A percentile compares a stretch with the other conserved stretches of the same genome.
These are phyloP conservation scores for Tilletia setariae DNA, from an alignment of 1,284 basidiomycete genomes.

Conservation along the genomic window DNA sequence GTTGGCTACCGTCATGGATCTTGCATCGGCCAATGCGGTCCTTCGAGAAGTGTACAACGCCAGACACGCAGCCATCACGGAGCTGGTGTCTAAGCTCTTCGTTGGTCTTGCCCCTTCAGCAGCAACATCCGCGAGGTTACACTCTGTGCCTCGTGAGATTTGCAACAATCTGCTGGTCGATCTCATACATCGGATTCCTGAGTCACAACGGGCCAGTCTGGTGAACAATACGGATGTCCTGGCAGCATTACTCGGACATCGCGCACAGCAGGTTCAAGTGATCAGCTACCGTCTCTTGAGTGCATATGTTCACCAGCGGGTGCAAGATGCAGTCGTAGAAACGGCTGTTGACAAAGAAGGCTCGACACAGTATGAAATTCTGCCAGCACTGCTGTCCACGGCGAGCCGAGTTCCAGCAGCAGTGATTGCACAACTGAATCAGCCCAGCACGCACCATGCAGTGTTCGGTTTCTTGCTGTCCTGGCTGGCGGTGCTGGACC, in stretches of 20 bases:
- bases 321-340: constrained; percentile 45
- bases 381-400: not conserved
- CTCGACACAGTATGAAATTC: not conserved
- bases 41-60: constrained; percentile 69
- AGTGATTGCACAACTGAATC: constrained; percentile 28
- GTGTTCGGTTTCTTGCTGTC: constrained; percentile 64
- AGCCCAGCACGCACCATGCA: constrained; percentile 23
- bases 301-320: constrained; percentile 29
- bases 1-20: constrained; percentile 68
- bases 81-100: constrained; percentile 37
- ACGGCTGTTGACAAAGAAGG: constrained; percentile 23
- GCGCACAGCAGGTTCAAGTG: constrained; percentile 34
- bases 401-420: not conserved
- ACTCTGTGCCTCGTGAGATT: constrained; percentile 4
- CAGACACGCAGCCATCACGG: constrained; percentile 57
- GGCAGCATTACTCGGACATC: constrained; percentile 3
- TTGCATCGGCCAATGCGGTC: constrained; percentile 69
- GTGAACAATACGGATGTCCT: not conserved
- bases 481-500: constrained; percentile 86
- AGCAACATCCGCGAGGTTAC: not conserved
- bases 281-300: constrained; percentile 32
- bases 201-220: constrained; percentile 8
- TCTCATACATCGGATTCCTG: constrained; percentile 8
- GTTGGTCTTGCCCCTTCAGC: constrained; percentile 1
- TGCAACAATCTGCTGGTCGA: constrained; percentile 14